These are phyloP conservation scores for Physocladia obscura DNA, from an alignment of 192 early-diverging fungal species.

Conservation along the genomic window DNA sequence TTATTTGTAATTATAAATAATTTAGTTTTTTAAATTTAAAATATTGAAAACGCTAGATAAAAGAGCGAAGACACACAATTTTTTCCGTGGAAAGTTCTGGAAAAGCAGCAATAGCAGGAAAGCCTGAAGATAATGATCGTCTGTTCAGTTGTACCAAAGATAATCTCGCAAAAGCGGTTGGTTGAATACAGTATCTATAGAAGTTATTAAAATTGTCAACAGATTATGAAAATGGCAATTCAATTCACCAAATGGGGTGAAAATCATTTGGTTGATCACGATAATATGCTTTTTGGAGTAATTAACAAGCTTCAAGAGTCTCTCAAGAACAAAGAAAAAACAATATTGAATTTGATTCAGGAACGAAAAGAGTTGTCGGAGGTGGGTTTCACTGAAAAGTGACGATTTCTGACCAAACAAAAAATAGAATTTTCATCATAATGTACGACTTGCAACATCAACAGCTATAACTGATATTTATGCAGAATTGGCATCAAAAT, in stretches of 20 bases:
- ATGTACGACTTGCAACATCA: constrained; percentile 41
- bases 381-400: constrained; percentile 2
- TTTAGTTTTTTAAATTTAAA: not conserved
- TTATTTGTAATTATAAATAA: constrained; percentile 35
- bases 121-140: constrained; percentile 26
- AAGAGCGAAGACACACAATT: constrained; percentile 26
- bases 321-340: constrained; percentile 41
- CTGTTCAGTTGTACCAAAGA: constrained; percentile 53
- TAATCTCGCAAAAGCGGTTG: constrained; percentile 38
- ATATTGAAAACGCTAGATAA: constrained; percentile 23
- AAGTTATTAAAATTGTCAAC: not conserved
- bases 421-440: constrained; percentile 43
- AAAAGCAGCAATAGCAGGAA: not conserved
- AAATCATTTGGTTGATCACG: constrained; percentile 42
- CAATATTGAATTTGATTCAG: constrained; percentile 39
- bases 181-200: not conserved
- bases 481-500: constrained; percentile 42
- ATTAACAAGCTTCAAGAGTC: constrained; percentile 41
- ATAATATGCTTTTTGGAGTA: constrained; percentile 43
- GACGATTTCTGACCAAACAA: not conserved
- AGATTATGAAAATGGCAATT: constrained; percentile 41
- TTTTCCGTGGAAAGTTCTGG: no score
- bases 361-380: constrained; percentile 49
- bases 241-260: constrained; percentile 49
- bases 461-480: constrained; percentile 35